Percentiles rank a stretch among this genome's conserved stretches.
Evolutionary conservation across 495 filamentous ascomycete genomes (phyloP).

Genomic region (Hypoxylon trugodes): DNA sequence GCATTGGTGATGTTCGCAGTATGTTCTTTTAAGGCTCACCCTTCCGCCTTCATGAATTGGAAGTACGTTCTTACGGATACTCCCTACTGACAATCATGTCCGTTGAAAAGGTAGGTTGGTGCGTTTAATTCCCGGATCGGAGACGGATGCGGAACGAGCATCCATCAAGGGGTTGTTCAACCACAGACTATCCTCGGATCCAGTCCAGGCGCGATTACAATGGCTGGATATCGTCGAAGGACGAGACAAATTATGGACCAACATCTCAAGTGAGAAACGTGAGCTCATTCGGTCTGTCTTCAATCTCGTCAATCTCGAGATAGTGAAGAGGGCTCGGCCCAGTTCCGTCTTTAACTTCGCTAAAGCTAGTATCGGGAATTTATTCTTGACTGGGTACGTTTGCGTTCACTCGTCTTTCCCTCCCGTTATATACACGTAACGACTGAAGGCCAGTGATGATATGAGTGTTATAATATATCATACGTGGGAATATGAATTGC

Average conservation of each 20-base stretch:
- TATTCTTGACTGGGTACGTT: constrained; percentile 79
- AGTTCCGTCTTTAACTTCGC: constrained; percentile 86
- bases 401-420: neutral
- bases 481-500: too few relatives aligned
- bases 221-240: constrained; percentile 93
- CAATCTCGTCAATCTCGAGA: constrained; percentile 87
- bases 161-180: constrained; percentile 87
- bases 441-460: too few relatives aligned
- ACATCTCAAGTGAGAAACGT: constrained; percentile 82
- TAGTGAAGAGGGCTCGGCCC: constrained; percentile 83
- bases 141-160: constrained; percentile 69
- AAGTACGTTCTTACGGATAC: neutral
- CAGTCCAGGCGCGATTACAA: constrained; percentile 65
- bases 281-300: constrained; percentile 93
- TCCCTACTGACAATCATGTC: neutral
- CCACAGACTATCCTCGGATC: constrained; percentile 73
- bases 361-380: constrained; percentile 88
- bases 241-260: constrained; percentile 74
- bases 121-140: constrained; percentile 78
- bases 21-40: constrained; percentile 43
- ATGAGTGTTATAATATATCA: too few relatives aligned
- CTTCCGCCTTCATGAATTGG: neutral
- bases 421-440: too few relatives aligned
- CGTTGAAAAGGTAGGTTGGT: constrained; percentile 78
- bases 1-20: constrained; percentile 93